These are phyloP conservation scores for Mycena haematopus DNA, from an alignment of 768 basidiomycete genomes.

Conservation along the genomic window DNA sequence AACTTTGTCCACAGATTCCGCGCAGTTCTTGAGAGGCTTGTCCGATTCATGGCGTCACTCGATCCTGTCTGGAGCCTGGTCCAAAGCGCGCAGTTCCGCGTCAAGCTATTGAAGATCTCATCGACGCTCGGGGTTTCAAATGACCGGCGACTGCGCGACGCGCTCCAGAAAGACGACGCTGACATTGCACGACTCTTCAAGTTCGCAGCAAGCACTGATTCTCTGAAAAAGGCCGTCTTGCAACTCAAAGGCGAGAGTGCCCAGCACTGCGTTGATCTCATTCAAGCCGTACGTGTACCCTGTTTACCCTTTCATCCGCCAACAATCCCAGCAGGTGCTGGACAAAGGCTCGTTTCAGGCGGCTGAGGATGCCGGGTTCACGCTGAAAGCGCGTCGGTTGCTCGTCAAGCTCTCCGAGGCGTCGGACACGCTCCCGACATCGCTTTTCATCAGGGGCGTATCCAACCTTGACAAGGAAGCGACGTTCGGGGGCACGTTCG, in stretches of 20 bases:
- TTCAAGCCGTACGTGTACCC: constrained; percentile 26
- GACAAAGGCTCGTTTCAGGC: constrained; percentile 26
- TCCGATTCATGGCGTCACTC: constrained; percentile 30
- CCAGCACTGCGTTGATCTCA: constrained; percentile 30
- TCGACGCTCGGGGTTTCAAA: constrained; percentile 25
- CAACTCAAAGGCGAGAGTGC: constrained; percentile 30
- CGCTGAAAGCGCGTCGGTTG: constrained; percentile 33
- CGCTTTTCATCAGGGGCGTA: constrained; percentile 35
- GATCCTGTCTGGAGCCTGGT: constrained; percentile 32
- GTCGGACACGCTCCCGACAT: constrained; percentile 34
- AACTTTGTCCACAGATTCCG: constrained; percentile 12
- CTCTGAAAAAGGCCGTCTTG: constrained; percentile 23
- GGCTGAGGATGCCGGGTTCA: constrained; percentile 20
- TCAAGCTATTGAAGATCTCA: constrained; percentile 29
- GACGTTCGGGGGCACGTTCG: constrained; percentile 37
- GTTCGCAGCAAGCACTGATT: constrained; percentile 8
- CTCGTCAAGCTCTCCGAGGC: constrained; percentile 33
- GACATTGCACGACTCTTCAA: constrained; percentile 26
- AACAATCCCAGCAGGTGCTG: constrained; percentile 16
- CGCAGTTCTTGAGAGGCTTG: constrained; percentile 16
- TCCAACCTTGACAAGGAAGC: constrained; percentile 32
- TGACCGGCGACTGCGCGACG: constrained; percentile 24
- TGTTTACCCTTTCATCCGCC: neutral
- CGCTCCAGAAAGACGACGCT: constrained; percentile 30
- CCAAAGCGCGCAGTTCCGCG: constrained; percentile 28